Base-by-base conservation (phyloP, 768 basidiomycete genomes). In the Psilocybe subaeruginosa region DNA sequence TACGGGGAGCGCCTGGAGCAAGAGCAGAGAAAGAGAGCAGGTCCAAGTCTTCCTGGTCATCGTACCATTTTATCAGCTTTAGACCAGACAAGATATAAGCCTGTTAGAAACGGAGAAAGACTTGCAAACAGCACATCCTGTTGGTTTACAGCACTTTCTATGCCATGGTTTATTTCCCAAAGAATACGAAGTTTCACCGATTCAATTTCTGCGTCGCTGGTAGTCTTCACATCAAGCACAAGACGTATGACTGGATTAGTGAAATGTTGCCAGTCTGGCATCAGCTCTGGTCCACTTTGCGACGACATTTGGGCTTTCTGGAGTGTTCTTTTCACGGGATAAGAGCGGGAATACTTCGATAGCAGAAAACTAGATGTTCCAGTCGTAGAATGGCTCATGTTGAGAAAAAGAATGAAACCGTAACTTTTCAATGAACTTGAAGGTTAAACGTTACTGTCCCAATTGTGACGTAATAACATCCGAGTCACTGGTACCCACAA, bases 251-350 rank as follows among this genome's bases (percentile, higher is more conserved):
- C 72, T 0, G 91, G 90, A 65, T 92, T 91, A 17, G 82, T 82
- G 66, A 87, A 92, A 68, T 92, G 91, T 67, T 91, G 88, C 91
- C 91, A 93, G 70, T 91, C 89, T 2, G 78, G 68, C 35, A 78
- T 62, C 16, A 62, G 58, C 35, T 73, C 69, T 19, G 66, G 46
- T 33, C 68, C 64, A 51, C 47, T 48, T 39, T 74, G 67, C 8
- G 65, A 56, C 19, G 56, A 61, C n/a, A 61, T 65, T 27, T 58
- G 58, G 45, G 57, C 43, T 33, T 56, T 61, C 23, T 57, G 52
- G 16, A 52, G 9, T 19, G 41, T 55, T 43, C 66, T 64, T 29
- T 66, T 67, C 19, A 53, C 56, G 6, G 85, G 82, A 67, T 88
- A 87, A 27, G 88, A 87, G 54, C 85, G 80, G 51, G 90, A 92